Evolutionary conservation across 129 eudicot species (phyloP).

Genomic region (Flaveria linearis): DNA sequence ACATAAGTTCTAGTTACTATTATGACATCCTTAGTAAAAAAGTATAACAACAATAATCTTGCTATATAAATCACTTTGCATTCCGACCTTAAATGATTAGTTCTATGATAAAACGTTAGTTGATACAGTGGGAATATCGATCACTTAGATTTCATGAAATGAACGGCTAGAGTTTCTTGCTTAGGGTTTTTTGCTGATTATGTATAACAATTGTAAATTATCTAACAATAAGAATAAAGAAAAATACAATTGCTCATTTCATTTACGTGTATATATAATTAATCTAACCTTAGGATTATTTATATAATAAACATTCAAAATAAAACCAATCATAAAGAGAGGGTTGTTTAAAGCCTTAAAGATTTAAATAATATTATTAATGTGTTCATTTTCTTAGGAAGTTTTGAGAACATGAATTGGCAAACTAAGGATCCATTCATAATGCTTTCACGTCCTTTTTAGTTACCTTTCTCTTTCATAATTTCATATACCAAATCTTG

Average conservation of each 20-base stretch:
- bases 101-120: not conserved
- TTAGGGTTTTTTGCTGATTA: no score
- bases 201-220: no score
- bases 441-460: not conserved
- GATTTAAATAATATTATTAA: not conserved
- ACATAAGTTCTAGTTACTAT: not conserved
- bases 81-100: not conserved
- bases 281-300: not conserved
- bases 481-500: not conserved
- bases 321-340: not conserved
- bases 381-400: not conserved
- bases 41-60: not conserved
- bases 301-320: no score
- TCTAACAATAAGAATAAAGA: no score
- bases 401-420: not conserved
- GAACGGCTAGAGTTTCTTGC: no score
- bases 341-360: not conserved
- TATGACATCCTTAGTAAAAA: not conserved
- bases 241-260: no score
- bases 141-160: not conserved
- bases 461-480: not conserved
- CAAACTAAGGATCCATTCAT: not conserved
- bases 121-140: not conserved
- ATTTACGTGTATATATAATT: no score
- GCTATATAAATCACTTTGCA: not conserved